Percentiles rank a stretch among this genome's conserved stretches.
Conservation (phyloP, 1,284 basidiomycete genomes). For the Gomphus bonarii region DNA sequence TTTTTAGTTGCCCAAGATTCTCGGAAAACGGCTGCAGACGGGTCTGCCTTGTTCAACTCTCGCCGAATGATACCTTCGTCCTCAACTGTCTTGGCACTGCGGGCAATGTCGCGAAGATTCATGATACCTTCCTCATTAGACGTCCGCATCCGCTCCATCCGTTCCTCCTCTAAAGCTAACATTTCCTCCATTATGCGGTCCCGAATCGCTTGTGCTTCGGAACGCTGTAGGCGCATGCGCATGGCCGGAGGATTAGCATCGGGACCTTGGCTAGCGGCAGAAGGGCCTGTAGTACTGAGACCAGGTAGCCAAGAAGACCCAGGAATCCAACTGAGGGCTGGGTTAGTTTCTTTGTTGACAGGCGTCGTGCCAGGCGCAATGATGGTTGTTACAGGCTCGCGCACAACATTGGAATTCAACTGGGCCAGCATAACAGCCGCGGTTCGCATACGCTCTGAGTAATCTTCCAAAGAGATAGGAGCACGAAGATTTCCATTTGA, state of each 20-base stretch:
- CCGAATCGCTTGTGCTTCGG: slow-evolving; percentile 83
- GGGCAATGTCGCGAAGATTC: slow-evolving; percentile 15
- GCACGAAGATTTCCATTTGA: slow-evolving; percentile 9
- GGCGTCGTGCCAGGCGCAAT: slow-evolving; percentile 25
- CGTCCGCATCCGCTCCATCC: slow-evolving; percentile 90
- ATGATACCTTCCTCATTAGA: slow-evolving; percentile 36
- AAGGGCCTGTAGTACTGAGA: slow-evolving; percentile 12
- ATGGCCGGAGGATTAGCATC: slow-evolving; percentile 14
- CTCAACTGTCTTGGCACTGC: slow-evolving; percentile 57
- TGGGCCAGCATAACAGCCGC: slow-evolving; percentile 98
- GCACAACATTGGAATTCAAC: slow-evolving; percentile 75
- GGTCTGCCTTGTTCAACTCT: slow-evolving; percentile 95
- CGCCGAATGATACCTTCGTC: slow-evolving; percentile 88
- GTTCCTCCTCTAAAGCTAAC: slow-evolving; percentile 92
- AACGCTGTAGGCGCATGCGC: slow-evolving; percentile 59
- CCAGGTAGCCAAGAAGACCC: slow-evolving; percentile 51
- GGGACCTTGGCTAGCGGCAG: slow-evolving; percentile 14
- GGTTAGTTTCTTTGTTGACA: slow-evolving; percentile 17
- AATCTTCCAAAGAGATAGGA: slow-evolving; percentile 73
- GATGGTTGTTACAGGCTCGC: slow-evolving; percentile 31
- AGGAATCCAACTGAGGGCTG: slow-evolving; percentile 49
- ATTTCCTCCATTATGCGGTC: slow-evolving; percentile 99
- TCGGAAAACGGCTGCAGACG: slow-evolving; percentile 87
- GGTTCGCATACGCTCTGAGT: slow-evolving; percentile 96
- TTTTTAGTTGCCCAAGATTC: slow-evolving; percentile 96